Percentiles rank a stretch among this genome's conserved stretches.
phyloP scores from a whole-genome alignment of 345 rosid genomes.

The Populus pruinosa region DNA sequence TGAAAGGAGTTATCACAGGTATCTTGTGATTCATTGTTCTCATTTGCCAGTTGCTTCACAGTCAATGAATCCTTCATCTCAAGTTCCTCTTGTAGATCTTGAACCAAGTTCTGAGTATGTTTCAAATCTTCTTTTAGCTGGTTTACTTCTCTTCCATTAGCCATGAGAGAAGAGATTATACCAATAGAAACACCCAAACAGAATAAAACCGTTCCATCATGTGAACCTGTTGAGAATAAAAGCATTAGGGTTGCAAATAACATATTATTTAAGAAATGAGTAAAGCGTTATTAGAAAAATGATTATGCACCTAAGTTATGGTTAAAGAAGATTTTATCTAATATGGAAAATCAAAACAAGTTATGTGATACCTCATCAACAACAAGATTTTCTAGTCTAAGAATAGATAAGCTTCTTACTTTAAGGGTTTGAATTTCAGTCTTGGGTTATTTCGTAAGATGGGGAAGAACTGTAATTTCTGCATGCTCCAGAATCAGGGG shows the following conservation, averaged over 20 bases:
- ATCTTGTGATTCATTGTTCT: slow-evolving; percentile 37
- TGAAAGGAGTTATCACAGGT: slow-evolving; percentile 25
- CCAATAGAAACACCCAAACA: slow-evolving; percentile 74
- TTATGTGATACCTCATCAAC: no score
- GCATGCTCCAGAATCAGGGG: no score
- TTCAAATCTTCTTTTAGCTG: slow-evolving; percentile 48
- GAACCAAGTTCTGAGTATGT: slow-evolving; percentile 64
- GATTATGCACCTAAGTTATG: not conserved
- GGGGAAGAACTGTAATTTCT: no score
- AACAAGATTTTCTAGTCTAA: no score
- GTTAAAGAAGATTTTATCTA: no score
- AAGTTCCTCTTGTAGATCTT: slow-evolving; percentile 74
- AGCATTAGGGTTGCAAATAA: slow-evolving; percentile 11
- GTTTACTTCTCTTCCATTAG: slow-evolving; percentile 45
- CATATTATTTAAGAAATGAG: not conserved
- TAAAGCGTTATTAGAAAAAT: not conserved
- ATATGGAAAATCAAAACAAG: no score
- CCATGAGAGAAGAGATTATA: slow-evolving; percentile 46
- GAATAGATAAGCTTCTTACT: no score
- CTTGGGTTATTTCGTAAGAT: no score
- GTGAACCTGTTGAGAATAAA: slow-evolving; percentile 40
- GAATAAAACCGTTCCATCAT: slow-evolving; percentile 40
- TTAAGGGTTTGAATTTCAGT: no score
- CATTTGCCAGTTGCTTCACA: slow-evolving; percentile 52
- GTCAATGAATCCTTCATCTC: slow-evolving; percentile 64